Conservation (phyloP, 1,284 basidiomycete species). For the Puccinia horiana region DNA sequence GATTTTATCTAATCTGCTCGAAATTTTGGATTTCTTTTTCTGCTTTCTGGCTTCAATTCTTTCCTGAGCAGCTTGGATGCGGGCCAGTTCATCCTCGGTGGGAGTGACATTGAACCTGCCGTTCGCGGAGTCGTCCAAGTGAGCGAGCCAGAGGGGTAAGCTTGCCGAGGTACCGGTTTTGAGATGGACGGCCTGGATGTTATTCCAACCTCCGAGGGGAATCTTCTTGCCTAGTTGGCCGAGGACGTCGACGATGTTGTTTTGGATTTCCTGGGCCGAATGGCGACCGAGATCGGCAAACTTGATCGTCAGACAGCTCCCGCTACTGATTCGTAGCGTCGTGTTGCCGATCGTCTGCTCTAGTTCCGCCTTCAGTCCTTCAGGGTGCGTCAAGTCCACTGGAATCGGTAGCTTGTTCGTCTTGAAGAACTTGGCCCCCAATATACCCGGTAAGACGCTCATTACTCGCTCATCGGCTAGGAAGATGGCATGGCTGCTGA, state of each 20-base stretch:
- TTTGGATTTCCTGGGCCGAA: slow-evolving; percentile 70
- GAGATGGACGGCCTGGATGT: slow-evolving; percentile 83
- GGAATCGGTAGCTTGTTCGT: slow-evolving; percentile 96
- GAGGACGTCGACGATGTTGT: slow-evolving; percentile 76
- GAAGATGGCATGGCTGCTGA: slow-evolving; percentile 88
- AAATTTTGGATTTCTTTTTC: slow-evolving; percentile 1
- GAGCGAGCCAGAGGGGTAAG: slow-evolving; percentile 78
- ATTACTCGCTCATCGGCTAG: slow-evolving; percentile 88
- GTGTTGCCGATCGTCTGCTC: slow-evolving; percentile 87
- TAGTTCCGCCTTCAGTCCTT: slow-evolving; percentile 83
- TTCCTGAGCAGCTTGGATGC: slow-evolving; percentile 4
- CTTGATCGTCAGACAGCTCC: slow-evolving; percentile 75
- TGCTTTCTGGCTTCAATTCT: background rate
- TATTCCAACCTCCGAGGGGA: slow-evolving; percentile 78
- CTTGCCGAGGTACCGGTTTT: slow-evolving; percentile 84
- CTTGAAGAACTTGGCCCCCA: slow-evolving; percentile 88
- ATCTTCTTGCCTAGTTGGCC: slow-evolving; percentile 73
- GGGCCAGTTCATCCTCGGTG: background rate
- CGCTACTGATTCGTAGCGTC: slow-evolving; percentile 87
- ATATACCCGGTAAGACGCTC: slow-evolving; percentile 78
- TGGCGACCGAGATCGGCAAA: slow-evolving; percentile 73
- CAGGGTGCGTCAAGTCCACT: slow-evolving; percentile 73
- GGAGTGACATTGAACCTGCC: background rate
- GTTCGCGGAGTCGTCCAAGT: slow-evolving; percentile 1
- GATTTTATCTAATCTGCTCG: background rate